Evolutionary conservation across 2,329 filamentous ascomycete genomes (phyloP), one percentile per base, ranked within the genome.

Genomic region (Didymella lethalis): DNA sequence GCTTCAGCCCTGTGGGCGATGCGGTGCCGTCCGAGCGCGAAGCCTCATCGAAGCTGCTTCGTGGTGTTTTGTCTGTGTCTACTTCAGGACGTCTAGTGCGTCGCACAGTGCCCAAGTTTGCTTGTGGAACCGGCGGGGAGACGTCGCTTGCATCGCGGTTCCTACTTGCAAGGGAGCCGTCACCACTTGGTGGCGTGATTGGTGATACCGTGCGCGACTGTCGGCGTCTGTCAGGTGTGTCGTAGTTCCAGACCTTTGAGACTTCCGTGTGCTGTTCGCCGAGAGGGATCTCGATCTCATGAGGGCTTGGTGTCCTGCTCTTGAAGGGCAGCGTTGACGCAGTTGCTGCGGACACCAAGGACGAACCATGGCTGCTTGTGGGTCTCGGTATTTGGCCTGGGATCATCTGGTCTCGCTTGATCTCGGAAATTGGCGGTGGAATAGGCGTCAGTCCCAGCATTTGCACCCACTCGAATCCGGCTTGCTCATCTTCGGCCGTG

Each of bases 401-500:
- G 67, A 87, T 85, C 73, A 82, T 84, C 59, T 82, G 80, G 49
- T 81, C 80, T 64, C 83, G 71, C 49, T 68, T 80, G 54, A 82
- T 61, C 18, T 77, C 72, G 4, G 70, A 81, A 29, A 89, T 81
- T 38, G 80, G 79, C 40, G 88, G 87, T 23, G 87, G 87, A 32
- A 88, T 79, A 28, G 89, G 89, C 32, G 81, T 81, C 29, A 85
- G 77, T n/a, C 87, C 87, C n/a, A 98, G 80, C 77, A 97, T 91
- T 38, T 90, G 85, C 36, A 97, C 81, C 95, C 95, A 99, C 77
- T 98, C 95, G 16, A 86, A 80, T 6, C 90, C 88, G 59, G 93
- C 88, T 55, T 91, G 88, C 62, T 93, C 89, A 71, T 91, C 87
- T 52, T 93, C 89, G 2, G 90, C 87, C 10, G 83, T 85, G 16